Percentiles rank a stretch among this genome's conserved stretches.
phyloP scores from a whole-genome alignment of 441 rosid species.

The Kokia cookei region DNA sequence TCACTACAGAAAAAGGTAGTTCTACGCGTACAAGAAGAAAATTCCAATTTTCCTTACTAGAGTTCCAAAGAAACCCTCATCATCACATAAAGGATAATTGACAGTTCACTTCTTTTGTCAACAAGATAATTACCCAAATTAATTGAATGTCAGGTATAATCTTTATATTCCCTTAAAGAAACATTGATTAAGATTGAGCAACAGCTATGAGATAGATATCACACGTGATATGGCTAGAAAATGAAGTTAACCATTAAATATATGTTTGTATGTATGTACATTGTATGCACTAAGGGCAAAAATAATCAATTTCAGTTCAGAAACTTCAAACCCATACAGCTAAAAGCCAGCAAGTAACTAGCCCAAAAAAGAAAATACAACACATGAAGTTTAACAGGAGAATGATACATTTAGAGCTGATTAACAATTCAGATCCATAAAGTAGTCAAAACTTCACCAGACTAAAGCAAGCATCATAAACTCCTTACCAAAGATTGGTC shows the following conservation, averaged over 20 bases:
- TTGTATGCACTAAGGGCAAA: not conserved
- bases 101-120: not conserved
- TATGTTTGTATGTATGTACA: not conserved
- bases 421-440: not conserved
- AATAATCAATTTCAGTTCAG: not conserved
- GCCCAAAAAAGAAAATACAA: not conserved
- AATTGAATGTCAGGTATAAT: not conserved
- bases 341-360: not conserved
- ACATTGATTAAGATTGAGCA: not conserved
- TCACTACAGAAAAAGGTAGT: not conserved
- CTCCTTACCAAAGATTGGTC: constrained; percentile 72
- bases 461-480: not conserved
- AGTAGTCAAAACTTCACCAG: not conserved
- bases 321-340: not conserved
- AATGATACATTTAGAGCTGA: not conserved
- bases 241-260: not conserved
- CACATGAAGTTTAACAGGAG: not conserved
- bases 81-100: not conserved
- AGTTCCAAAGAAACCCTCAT: not conserved
- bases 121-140: not conserved
- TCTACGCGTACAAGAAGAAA: not conserved
- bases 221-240: not conserved
- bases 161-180: not conserved
- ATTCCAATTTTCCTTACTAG: not conserved
- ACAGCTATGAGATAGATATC: not conserved